Evolutionary conservation across 2,329 filamentous ascomycete species (phyloP).

Genomic region (Monosporascus cannonballus): DNA sequence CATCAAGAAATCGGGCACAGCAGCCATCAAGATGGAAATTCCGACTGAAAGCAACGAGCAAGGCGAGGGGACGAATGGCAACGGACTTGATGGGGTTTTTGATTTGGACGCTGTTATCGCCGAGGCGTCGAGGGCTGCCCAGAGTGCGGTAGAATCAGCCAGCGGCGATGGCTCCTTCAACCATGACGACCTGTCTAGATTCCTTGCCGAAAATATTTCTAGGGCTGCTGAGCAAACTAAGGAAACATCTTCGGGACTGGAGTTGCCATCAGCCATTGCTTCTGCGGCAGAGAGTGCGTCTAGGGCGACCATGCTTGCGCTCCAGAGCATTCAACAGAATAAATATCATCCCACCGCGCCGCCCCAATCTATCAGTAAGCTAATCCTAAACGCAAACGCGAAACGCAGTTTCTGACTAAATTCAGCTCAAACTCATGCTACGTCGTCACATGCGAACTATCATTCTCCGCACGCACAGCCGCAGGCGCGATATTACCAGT

Average conservation of each 20-base stretch:
- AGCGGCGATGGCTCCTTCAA: slow-evolving; percentile 11
- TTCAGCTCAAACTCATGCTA: slow-evolving; percentile 15
- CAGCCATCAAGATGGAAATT: slow-evolving; percentile 15
- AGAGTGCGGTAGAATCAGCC: slow-evolving; percentile 17
- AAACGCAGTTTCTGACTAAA: slow-evolving; percentile 4
- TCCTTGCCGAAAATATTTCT: slow-evolving; percentile 23
- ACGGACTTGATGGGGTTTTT: slow-evolving; percentile 19
- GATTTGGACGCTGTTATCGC: slow-evolving; percentile 27
- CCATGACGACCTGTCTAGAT: slow-evolving; percentile 24
- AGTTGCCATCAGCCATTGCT: slow-evolving; percentile 23
- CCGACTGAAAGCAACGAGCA: slow-evolving; percentile 13
- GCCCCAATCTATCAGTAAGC: slow-evolving; percentile 20
- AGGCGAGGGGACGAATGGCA: slow-evolving; percentile 7
- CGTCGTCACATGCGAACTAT: slow-evolving; percentile 15
- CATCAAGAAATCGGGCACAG: slow-evolving; percentile 21
- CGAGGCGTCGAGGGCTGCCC: slow-evolving; percentile 25
- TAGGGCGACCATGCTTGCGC: slow-evolving; percentile 24
- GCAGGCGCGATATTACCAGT: slow-evolving; percentile 18
- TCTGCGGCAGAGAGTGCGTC: slow-evolving; percentile 26
- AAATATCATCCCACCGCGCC: slow-evolving; percentile 26
- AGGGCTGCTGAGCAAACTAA: slow-evolving; percentile 24
- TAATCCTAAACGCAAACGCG: not conserved
- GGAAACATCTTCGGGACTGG: slow-evolving; percentile 15
- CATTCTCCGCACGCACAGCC: slow-evolving; percentile 15
- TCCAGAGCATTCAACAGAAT: slow-evolving; percentile 27